A percentile compares a stretch with the other conserved stretches of the same genome.
Evolutionary conservation across 2,329 filamentous ascomycete genomes (phyloP).

Genomic region (Fusarium xylarioides): DNA sequence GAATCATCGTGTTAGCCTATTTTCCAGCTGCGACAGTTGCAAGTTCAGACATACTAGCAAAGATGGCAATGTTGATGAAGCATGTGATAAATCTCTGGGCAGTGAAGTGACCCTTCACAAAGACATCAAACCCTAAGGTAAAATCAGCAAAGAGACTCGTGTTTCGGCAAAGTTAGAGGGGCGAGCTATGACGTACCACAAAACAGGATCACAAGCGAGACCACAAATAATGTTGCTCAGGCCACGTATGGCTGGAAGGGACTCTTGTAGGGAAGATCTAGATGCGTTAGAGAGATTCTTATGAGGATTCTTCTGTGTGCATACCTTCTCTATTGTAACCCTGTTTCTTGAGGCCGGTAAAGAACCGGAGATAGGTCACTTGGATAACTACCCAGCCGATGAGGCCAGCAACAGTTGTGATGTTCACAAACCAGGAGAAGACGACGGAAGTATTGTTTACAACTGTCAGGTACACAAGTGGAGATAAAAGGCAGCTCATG

Average conservation of each 20-base stretch:
- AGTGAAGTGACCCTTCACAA: background rate
- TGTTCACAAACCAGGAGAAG: background rate
- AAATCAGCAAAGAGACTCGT: too few relatives aligned
- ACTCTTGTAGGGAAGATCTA: background rate
- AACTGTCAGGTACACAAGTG: background rate
- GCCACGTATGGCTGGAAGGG: background rate
- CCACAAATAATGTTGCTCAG: background rate
- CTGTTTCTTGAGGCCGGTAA: background rate
- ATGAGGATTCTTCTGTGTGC: rapidly evolving
- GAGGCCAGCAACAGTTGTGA: background rate
- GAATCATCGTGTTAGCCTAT: background rate
- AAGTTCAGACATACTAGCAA: background rate
- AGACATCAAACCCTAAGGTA: background rate
- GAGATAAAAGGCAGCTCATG: background rate
- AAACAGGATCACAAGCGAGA: background rate
- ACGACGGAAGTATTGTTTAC: background rate
- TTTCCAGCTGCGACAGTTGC: rapidly evolving
- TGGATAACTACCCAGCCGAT: background rate
- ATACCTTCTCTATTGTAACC: background rate
- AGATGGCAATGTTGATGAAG: background rate
- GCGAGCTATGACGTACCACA: background rate
- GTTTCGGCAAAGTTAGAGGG: too few relatives aligned
- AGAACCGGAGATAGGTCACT: background rate
- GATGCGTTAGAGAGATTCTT: rapidly evolving
- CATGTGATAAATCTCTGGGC: background rate